Evolutionary conservation across 1,284 basidiomycete species (phyloP), one percentile per base, ranked within the genome.

Genomic region (Tylopilus sp.): DNA sequence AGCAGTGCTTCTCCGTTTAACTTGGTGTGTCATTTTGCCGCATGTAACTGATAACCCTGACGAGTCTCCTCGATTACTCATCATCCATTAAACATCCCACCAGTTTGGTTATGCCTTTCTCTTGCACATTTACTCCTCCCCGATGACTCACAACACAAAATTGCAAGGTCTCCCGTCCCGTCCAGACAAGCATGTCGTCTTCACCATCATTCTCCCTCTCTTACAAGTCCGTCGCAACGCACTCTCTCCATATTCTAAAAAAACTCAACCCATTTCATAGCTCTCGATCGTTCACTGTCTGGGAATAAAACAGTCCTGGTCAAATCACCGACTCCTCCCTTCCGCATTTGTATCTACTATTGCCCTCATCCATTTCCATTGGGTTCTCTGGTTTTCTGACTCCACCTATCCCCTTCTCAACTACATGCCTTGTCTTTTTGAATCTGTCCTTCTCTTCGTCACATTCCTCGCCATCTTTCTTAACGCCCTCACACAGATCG

Each of bases 61-160:
- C 23, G n/a, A n/a, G 18, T 43, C 21, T n/a, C 21, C 18, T 46
- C 40, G 28, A 15, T 37, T 21, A 39, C 30, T 40, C 16, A 28
- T 46, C 44, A 8, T n/a, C 6, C 54, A 3, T 36, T 31, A 26
- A 7, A 15, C n/a, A 26, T 28, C 39, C n/a, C 43, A 18, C 15
- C 29, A 88, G 86, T 79, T 86, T 55, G 83, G 84, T 30, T 89
- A 88, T 57, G 79, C 84, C 0, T 87, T 88, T 65, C 71, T 86
- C 35, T 65, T 89, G 15, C 82, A 88, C 55, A 75, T 86, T 8
- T 88, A 87, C 66, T 79, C 84, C 0, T 80, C 81, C 1, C 81
- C 84, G 0, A 61, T 79, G 25, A 77, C 79, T 9, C 81, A 86
- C 57, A 63, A 68, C 12, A 69, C 68, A 55, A 74, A 74, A 48